Conservation (phyloP, 2,329 filamentous ascomycete genomes). For the Knufia petricola region DNA sequence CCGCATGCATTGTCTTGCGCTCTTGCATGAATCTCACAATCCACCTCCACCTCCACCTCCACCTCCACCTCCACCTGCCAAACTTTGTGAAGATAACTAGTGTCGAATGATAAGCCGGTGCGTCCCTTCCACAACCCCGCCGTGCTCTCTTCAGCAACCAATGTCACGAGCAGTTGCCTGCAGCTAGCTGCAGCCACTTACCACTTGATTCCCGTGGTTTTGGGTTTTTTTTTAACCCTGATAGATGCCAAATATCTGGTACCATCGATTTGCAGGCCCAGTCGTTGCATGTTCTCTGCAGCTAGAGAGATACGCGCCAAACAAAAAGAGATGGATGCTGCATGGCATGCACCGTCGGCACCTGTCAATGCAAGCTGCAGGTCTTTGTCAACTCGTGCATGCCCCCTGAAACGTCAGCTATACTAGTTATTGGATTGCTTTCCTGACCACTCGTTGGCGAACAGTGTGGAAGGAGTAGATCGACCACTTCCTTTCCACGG, state of each 20-base stretch:
- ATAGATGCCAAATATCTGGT: neutral
- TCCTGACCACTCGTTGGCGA: too few species aligned
- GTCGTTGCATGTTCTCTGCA: neutral
- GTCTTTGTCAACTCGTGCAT: neutral
- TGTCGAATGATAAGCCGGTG: neutral
- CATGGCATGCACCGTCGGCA: neutral
- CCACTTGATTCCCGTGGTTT: too few species aligned
- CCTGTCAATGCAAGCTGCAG: slow-evolving; percentile 1
- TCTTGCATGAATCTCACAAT: too few species aligned
- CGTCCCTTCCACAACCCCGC: neutral
- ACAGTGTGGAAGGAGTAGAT: too few species aligned
- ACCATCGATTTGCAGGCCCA: neutral
- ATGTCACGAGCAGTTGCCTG: neutral
- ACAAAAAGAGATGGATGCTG: neutral
- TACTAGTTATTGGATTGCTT: too few species aligned
- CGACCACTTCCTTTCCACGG: too few species aligned
- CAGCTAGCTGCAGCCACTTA: neutral
- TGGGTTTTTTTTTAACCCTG: neutral
- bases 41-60: neutral
- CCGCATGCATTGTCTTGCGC: too few species aligned
- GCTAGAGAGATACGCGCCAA: neutral
- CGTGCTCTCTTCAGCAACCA: neutral
- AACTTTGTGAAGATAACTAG: too few species aligned
- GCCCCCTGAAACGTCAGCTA: neutral
- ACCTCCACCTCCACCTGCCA: neutral